These are phyloP conservation scores for Boletus rex-veris DNA, from an alignment of 768 basidiomycete species.

Conservation along the genomic window DNA sequence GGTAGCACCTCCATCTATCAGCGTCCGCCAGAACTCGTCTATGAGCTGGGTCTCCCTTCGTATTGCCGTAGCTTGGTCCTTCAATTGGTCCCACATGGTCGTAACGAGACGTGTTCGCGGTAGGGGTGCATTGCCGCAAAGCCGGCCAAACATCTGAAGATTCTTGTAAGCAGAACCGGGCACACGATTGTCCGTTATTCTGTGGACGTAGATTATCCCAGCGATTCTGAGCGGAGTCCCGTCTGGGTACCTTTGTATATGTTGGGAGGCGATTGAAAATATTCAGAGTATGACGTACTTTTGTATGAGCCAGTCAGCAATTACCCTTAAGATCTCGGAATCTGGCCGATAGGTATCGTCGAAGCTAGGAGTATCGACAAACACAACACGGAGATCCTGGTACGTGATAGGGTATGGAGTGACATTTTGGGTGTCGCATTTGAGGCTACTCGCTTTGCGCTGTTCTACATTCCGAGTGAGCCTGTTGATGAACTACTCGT, in stretches of 20 bases:
- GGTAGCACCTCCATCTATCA: conserved; percentile 3
- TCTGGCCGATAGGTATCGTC: conserved; percentile 18
- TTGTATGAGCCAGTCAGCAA: conserved; percentile 19
- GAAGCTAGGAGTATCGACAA: conserved; percentile 22
- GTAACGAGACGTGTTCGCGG: conserved; percentile 34
- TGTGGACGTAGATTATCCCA: conserved; percentile 35
- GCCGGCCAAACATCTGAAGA: conserved; percentile 32
- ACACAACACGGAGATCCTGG: not conserved
- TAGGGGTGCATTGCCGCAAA: conserved; percentile 34
- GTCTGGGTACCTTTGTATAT: conserved; percentile 6
- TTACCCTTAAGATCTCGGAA: conserved; percentile 2
- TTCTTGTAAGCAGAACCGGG: conserved; percentile 28
- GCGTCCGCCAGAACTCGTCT: conserved; percentile 20
- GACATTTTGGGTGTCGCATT: conserved; percentile 11
- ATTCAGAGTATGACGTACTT: conserved; percentile 4
- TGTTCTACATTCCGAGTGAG: conserved; percentile 1
- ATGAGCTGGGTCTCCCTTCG: conserved; percentile 25
- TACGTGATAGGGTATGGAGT: not conserved
- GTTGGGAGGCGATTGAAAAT: not conserved
- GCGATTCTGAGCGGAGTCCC: conserved; percentile 9
- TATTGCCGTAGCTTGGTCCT: conserved; percentile 7
- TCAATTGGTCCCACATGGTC: conserved; percentile 36
- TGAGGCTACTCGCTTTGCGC: not conserved
- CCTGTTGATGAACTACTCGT: conserved; percentile 12
- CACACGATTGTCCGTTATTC: conserved; percentile 36